Percentiles rank a stretch among this genome's conserved stretches.
Evolutionary conservation across 169 alveolate species (phyloP).

Genomic region (Plasmodium blacklocki): DNA sequence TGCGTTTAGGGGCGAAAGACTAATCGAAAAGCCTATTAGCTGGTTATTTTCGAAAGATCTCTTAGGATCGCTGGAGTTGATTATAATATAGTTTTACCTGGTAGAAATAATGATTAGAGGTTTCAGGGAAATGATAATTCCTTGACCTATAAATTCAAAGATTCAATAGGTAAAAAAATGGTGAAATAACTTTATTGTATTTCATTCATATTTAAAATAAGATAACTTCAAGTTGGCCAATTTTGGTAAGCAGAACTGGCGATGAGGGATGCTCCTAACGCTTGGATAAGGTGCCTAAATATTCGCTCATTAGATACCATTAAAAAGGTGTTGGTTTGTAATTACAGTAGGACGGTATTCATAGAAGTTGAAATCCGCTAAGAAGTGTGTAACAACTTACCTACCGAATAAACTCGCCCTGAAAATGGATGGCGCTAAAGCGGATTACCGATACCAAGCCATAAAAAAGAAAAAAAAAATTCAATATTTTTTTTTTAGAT

Average conservation of each 20-base stretch:
- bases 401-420: slow-evolving; percentile 94
- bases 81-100: slow-evolving; percentile 86
- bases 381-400: slow-evolving; percentile 95
- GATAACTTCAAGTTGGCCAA: slow-evolving; percentile 93
- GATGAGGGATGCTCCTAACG: slow-evolving; percentile 95
- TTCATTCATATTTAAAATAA: slow-evolving; percentile 82
- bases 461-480: not conserved
- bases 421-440: slow-evolving; percentile 94
- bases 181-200: not conserved
- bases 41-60: slow-evolving; percentile 95
- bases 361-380: slow-evolving; percentile 94
- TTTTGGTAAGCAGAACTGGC: slow-evolving; percentile 95
- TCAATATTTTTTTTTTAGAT: slow-evolving; percentile 75
- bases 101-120: slow-evolving; percentile 93
- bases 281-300: slow-evolving; percentile 93
- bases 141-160: slow-evolving; percentile 83
- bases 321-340: slow-evolving; percentile 91
- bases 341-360: slow-evolving; percentile 95
- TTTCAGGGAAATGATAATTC: slow-evolving; percentile 84
- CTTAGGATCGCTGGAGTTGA: slow-evolving; percentile 93
- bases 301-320: slow-evolving; percentile 93
- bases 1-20: slow-evolving; percentile 95
- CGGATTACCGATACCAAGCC: slow-evolving; percentile 92
- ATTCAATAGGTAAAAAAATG: not conserved
- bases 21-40: slow-evolving; percentile 95